Conservation (phyloP, 1,284 basidiomycete genomes). For the Rhizoctonia solani region DNA sequence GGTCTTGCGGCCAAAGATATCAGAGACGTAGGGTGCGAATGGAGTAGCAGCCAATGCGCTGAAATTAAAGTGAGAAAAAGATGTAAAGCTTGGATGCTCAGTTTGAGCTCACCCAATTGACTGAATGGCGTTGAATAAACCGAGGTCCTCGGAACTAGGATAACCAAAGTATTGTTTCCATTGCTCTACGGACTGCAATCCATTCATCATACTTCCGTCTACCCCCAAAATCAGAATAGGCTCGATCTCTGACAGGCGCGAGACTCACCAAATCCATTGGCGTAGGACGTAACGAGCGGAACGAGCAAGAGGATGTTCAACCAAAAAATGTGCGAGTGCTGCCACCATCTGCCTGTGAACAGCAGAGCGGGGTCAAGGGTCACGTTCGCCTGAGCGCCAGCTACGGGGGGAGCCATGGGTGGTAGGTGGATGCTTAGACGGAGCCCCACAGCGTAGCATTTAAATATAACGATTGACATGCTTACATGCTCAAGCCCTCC, state of each 20-base stretch:
- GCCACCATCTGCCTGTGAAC: slow-evolving; percentile 38
- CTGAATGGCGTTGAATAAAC: slow-evolving; percentile 77
- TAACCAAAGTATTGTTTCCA: slow-evolving; percentile 39
- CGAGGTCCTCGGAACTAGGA: slow-evolving; percentile 48
- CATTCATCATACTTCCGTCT: slow-evolving; percentile 42
- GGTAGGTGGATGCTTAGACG: not conserved
- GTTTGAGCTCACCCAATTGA: slow-evolving; percentile 43
- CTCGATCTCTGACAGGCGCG: not conserved
- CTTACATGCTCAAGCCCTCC: not conserved
- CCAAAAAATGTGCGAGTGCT: slow-evolving; percentile 36
- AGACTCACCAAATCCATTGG: slow-evolving; percentile 71
- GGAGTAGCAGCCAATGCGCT: slow-evolving; percentile 34
- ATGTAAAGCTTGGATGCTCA: not conserved
- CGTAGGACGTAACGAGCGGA: slow-evolving; percentile 69
- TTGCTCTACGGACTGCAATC: slow-evolving; percentile 37
- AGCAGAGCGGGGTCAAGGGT: slow-evolving; percentile 26
- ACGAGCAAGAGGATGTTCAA: slow-evolving; percentile 39
- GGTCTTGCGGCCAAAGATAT: slow-evolving; percentile 43
- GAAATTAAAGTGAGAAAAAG: not conserved
- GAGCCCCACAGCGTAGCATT: not conserved
- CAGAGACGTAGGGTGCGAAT: slow-evolving; percentile 43
- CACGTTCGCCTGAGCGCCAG: not conserved
- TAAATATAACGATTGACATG: not conserved
- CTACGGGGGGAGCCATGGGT: slow-evolving; percentile 28
- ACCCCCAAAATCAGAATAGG: not conserved